Conservation (phyloP, 345 rosid genomes). For the Eucalyptus regnans region DNA sequence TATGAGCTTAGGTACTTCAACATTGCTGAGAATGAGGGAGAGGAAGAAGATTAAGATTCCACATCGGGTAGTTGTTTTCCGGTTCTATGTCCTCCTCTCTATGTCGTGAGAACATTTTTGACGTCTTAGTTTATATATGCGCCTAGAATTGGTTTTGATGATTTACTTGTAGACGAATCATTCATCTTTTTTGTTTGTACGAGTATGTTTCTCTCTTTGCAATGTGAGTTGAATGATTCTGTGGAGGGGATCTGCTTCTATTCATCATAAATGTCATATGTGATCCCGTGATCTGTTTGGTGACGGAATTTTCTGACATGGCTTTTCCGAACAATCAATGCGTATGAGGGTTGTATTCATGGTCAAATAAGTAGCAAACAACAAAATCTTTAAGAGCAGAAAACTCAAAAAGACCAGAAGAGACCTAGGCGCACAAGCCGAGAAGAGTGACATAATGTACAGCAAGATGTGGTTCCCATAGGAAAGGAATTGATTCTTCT, state of each 20-base stretch:
- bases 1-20: slow-evolving; percentile 39
- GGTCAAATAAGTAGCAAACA: neutral
- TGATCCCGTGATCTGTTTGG: neutral
- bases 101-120: neutral
- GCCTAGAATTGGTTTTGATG: neutral
- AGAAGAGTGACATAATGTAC: neutral
- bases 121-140: neutral
- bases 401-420: neutral
- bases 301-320: neutral
- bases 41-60: slow-evolving; percentile 22
- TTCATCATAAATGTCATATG: neutral
- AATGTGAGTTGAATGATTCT: neutral
- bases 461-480: accelerated
- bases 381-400: neutral
- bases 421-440: neutral
- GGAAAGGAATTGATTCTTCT: neutral
- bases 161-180: neutral
- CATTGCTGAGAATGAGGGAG: slow-evolving; percentile 48
- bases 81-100: neutral
- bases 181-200: neutral
- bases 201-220: neutral
- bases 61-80: neutral
- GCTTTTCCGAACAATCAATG: neutral
- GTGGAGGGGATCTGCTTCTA: neutral
- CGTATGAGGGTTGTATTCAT: neutral